Base-by-base conservation (phyloP, 805 yeast genomes). In the Myxozyma neotropica region DNA sequence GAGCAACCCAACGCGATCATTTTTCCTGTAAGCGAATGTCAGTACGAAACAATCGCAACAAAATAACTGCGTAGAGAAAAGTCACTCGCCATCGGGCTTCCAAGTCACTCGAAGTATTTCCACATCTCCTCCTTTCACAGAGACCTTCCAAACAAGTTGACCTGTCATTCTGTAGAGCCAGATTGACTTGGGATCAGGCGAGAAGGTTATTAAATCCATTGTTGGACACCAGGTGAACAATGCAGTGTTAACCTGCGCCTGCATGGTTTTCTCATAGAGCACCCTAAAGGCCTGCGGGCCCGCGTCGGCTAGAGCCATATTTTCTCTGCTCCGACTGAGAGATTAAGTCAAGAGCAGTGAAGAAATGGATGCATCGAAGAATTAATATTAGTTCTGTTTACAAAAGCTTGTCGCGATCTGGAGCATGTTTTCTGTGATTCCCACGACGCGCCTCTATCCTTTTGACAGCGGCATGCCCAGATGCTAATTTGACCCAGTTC, bases 51-150 rank as follows among this genome's bases (percentile, higher is more conserved):
- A n/a, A n/a, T n/a, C n/a, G 42, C 5, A 4, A 38, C 24, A 8
- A 26, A 38, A 2, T 10, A 15, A 49, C 12, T 17, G 17, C 17
- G 21, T 10, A 47, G n/a, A 48, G 12, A 36, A 15, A 8, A 15
- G 29, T 21, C n/a, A 35, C 43, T 49, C 45, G 57, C 68, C 69
- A 44, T 66, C 68, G 8, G 64, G 64, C 26, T 55, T 58, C 68
- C 68, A 66, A 2, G 56, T 19, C 4, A 66, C 6, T 4, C 26
- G 6, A 19, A 12, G 15, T 6, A 63, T 49, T n/a, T 36, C 35
- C 8, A 45, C 60, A 17, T 29, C 51, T 13, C 53, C 40, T 15
- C 39, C 57, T 19, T 50, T 49, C 24, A 59, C n/a, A 3, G 57
- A 12, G 19, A 54, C 13, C 35, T 46, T 58, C 68, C 69, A 63